Evolutionary conservation across 257 asterid species (phyloP).

Genomic region (Ehretia macrophylla): DNA sequence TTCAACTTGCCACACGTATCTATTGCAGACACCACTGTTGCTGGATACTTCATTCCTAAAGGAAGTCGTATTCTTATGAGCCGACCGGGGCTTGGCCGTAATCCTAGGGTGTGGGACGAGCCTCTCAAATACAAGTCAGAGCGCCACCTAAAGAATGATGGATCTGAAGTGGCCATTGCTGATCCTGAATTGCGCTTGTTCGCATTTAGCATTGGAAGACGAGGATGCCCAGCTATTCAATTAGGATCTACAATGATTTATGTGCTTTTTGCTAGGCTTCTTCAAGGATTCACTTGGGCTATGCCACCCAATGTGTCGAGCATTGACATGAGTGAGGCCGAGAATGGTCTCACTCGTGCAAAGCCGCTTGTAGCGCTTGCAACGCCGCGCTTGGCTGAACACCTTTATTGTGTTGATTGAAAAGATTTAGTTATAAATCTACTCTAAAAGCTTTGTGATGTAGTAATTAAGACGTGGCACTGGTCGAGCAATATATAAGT

Average conservation of each 20-base stretch:
- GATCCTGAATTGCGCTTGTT: constrained; percentile 16
- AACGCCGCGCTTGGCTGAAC: not conserved
- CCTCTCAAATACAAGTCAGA: constrained; percentile 19
- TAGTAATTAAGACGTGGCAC: too few relatives aligned
- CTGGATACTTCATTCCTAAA: constrained; percentile 26
- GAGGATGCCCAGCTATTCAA: constrained; percentile 16
- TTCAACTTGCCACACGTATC: constrained; percentile 25
- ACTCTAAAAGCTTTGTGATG: too few relatives aligned
- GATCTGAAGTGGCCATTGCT: not conserved
- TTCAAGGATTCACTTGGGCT: constrained; percentile 9
- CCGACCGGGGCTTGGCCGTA: constrained; percentile 28
- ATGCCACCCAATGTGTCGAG: not conserved
- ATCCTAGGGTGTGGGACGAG: constrained; percentile 31
- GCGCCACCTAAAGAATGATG: constrained; percentile 12
- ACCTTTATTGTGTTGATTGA: too few relatives aligned
- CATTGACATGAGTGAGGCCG: not conserved
- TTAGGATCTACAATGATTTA: constrained; percentile 8
- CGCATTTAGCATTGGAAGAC: constrained; percentile 24
- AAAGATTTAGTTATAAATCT: too few relatives aligned
- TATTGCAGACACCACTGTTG: constrained; percentile 6
- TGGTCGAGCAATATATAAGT: too few relatives aligned
- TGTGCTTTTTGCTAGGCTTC: constrained; percentile 10
- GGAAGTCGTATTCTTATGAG: constrained; percentile 28
- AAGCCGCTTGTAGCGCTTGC: not conserved
- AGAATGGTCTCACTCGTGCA: not conserved